These are phyloP conservation scores for Chlorella sp. DNA, from an alignment of 139 green algal genomes.

Conservation along the genomic window DNA sequence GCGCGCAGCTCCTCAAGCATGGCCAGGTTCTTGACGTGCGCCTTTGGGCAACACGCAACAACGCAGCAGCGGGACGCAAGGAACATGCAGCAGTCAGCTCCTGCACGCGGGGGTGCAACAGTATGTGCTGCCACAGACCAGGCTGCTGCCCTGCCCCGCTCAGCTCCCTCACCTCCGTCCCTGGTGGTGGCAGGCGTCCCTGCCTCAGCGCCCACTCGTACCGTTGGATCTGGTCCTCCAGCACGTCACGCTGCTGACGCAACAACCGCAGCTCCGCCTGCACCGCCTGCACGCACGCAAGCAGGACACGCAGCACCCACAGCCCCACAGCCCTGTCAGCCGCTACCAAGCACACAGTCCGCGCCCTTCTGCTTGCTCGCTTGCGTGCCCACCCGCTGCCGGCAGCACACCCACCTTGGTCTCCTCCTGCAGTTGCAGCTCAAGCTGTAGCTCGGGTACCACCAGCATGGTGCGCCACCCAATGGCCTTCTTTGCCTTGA, in stretches of 20 bases:
- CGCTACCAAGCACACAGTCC: too few relatives aligned
- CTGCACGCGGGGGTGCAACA: neutral
- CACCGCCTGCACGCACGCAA: constrained; percentile 13
- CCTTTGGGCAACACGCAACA: neutral
- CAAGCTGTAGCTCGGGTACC: constrained; percentile 82
- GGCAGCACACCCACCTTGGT: neutral
- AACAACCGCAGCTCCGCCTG: constrained; percentile 59
- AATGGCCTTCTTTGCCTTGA: constrained; percentile 77
- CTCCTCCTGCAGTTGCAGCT: constrained; percentile 54
- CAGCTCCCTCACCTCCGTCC: neutral
- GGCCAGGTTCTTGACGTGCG: constrained; percentile 17
- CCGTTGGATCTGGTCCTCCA: constrained; percentile 82
- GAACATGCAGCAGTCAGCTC: neutral
- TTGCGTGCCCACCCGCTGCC: too few relatives aligned
- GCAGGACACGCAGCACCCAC: too few relatives aligned
- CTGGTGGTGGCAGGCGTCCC: neutral
- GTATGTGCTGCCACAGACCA: neutral
- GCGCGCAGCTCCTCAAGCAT: constrained; percentile 34
- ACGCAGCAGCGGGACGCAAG: neutral
- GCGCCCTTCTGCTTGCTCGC: too few relatives aligned
- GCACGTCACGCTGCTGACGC: constrained; percentile 55
- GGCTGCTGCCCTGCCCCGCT: neutral
- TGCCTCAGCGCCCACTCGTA: constrained; percentile 57
- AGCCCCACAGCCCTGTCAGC: too few relatives aligned
- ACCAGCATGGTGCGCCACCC: constrained; percentile 97